Evolutionary conservation across 805 yeast species (phyloP), one percentile per base, ranked within the genome.

Genomic region (Candida morakotiae): DNA sequence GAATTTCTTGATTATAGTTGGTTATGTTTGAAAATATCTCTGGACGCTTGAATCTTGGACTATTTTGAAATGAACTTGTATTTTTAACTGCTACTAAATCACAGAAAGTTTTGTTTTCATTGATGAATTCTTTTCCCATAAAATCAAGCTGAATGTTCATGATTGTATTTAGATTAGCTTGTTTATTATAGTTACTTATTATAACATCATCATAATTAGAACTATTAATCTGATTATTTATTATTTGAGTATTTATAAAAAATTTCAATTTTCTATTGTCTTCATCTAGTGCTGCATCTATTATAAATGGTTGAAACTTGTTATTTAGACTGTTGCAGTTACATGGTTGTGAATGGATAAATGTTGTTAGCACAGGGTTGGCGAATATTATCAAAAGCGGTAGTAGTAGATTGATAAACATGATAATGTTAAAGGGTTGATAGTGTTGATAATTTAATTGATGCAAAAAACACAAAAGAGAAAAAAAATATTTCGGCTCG

Each of bases 91-190:
- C 56, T 2, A 62, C 37, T 31, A 57, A 34, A 39, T 65, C 67
- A 51, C 81, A 75, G 27, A 75, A 56, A 15, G 78, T 52, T 15
- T 56, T 44, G 43, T 65, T 66, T 26, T 67, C 66, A 40, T 62
- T 64, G 9, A 59, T 47, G 6, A 73, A 49, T 18, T 54, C 51
- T 29, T 67, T 65, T 13, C 74, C 77, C 52, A 63, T 59, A 46
- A 67, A 73, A 32, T 59, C 60, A 7, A 73, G 53, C 25, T 60
- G 58, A 9, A 71, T 69, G 37, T 71, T 75, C 29, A 75, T 50
- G 2, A 78, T 71, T 8, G 80, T 72, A 48, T 53, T 74, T 43
- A 55, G 62, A 50, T 74, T 73, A 1, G 79, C 67, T 3, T 65
- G 53, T 2, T 44, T 9, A 45, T 75, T 65, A 22, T 73, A 71